A percentile compares a stretch with the other conserved stretches of the same genome.
Evolutionary conservation across 768 basidiomycete genomes (phyloP).

Genomic region (Amanita subjunquillea): DNA sequence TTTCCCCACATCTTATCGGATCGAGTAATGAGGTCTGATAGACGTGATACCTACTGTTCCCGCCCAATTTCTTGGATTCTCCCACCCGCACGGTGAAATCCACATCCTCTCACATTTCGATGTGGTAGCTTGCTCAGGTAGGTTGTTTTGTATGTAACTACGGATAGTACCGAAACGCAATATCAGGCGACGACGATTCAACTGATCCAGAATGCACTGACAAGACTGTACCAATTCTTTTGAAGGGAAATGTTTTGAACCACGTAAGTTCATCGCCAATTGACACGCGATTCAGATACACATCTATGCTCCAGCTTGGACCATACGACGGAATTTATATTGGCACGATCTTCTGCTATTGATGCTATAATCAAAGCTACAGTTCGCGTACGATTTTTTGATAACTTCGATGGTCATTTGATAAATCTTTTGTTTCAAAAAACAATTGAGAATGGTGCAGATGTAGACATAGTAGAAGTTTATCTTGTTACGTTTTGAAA

Average conservation of each 20-base stretch:
- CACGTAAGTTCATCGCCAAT: conserved; percentile 26
- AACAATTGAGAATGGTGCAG: no score
- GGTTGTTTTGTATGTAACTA: background rate
- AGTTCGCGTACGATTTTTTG: no score
- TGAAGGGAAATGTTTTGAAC: conserved; percentile 36
- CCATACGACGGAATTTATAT: conserved; percentile 43
- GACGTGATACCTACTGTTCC: conserved; percentile 51
- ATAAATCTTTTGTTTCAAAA: no score
- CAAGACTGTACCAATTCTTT: conserved; percentile 41
- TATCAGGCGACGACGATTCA: conserved; percentile 42
- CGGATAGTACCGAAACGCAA: background rate
- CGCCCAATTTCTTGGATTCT: conserved; percentile 36
- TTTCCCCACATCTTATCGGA: background rate
- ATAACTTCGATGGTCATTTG: no score
- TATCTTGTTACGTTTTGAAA: no score
- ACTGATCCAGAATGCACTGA: conserved; percentile 45
- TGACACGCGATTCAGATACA: background rate
- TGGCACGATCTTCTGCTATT: conserved; percentile 32
- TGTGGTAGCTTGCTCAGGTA: conserved; percentile 27
- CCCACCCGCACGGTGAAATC: conserved; percentile 43
- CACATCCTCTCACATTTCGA: conserved; percentile 34
- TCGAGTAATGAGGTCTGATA: conserved; percentile 4
- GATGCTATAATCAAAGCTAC: no score
- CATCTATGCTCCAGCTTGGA: conserved; percentile 25
- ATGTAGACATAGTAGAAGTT: no score